Evolutionary conservation across 306 rosid species (phyloP), one percentile per base, ranked within the genome.

Genomic region (Vigna nakashimae): DNA sequence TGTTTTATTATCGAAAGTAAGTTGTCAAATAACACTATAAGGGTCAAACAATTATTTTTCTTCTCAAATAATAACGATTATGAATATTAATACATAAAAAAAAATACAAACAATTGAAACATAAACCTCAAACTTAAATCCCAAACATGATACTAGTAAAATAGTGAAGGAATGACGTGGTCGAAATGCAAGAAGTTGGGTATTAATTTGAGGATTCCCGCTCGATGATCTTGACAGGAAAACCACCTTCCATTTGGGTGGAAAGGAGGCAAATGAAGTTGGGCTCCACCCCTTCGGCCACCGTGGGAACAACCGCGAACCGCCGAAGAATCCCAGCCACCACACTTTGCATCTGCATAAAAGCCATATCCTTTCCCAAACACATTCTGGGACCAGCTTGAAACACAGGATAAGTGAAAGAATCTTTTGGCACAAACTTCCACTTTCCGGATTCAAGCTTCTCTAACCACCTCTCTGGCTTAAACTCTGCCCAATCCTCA

Each of bases 361-460:
- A 93, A 5, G 97, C 98, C 98, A 93, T 93, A 57, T 91, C 98
- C 55, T 87, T 93, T 28, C 97, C 93, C 81, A 91, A 69, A 53
- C 97, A 93, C 5, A 90, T 80, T 78, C 97, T 84, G 0, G 98
- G 98, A 17, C 98, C 97, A 1, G 93, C 97, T 40, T 93, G 97
- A 76, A 93, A 93, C 42, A 93, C 98, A 0, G 89, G 90, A 32
- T 89, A 88, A 0, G 69, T 63, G 38, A 34, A 93, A 0, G 84
- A 11, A 58, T 93, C 98, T 52, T 78, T 75, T 40, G 56, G 86
- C 65, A 82, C 87, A 5, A 93, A 93, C 34, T 2, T 77, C 93
- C 91, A 85, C 36, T 81, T 89, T 2, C 65, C 78, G 2, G 1
- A 24, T 0, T n/a, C 69, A 4, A 15, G 80, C 14, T 17, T 18